phyloP scores from a whole-genome alignment of 345 rosid species.

The Acer negundo region DNA sequence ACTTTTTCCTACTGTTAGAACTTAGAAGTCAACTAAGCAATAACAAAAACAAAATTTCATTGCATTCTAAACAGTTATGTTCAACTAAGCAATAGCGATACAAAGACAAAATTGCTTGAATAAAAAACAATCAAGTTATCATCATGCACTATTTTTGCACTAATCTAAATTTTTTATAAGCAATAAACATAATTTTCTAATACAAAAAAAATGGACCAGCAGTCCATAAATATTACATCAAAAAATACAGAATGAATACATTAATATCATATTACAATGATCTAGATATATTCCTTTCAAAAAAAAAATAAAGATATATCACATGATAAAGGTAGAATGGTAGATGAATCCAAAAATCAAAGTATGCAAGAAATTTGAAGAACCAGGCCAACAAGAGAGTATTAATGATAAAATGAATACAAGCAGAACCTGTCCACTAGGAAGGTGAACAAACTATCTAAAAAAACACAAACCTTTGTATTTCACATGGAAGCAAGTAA shows the following conservation, averaged over 20 bases:
- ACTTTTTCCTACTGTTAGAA: background rate
- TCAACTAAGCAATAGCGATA: background rate
- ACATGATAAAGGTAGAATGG: background rate
- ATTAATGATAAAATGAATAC: background rate
- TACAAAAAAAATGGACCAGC: background rate
- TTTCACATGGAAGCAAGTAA: background rate
- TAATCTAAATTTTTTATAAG: background rate
- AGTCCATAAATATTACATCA: background rate
- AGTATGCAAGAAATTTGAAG: background rate
- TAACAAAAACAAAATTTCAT: conserved; percentile 2
- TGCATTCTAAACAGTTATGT: background rate
- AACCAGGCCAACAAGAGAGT: background rate
- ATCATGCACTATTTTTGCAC: conserved; percentile 1
- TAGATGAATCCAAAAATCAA: background rate
- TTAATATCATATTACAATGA: background rate
- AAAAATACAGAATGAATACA: background rate
- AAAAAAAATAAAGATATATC: background rate
- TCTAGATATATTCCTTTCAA: background rate
- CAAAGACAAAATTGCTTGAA: background rate
- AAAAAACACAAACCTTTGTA: background rate
- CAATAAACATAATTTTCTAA: background rate
- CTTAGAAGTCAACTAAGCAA: background rate
- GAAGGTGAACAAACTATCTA: background rate
- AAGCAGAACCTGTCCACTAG: background rate
- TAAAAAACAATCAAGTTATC: background rate